Conservation (phyloP, 2,329 filamentous ascomycete species). For the Phialemonium atrogriseum region DNA sequence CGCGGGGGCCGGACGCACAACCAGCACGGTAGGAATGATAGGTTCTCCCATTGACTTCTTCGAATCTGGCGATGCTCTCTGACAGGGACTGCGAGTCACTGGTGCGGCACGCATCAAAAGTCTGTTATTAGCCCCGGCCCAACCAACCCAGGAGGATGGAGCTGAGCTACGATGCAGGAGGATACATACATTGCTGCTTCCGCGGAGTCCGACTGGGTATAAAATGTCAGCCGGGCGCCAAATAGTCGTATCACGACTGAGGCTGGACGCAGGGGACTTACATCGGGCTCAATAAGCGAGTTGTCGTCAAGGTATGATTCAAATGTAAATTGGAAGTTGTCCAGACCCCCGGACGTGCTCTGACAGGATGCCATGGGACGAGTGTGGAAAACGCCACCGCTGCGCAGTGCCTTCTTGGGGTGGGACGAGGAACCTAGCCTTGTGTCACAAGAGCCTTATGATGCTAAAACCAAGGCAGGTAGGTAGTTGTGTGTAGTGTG, state of each 20-base stretch:
- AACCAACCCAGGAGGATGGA: background rate
- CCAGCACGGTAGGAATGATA: constrained; percentile 22
- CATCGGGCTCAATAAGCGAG: constrained; percentile 15
- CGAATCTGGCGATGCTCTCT: constrained; percentile 20
- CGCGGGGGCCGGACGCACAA: constrained; percentile 10
- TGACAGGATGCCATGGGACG: too few relatives aligned
- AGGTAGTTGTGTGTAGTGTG: too few relatives aligned
- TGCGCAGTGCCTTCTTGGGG: too few relatives aligned
- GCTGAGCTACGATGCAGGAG: background rate
- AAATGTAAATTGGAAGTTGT: constrained; percentile 17
- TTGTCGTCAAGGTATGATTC: constrained; percentile 15
- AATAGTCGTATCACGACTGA: background rate
- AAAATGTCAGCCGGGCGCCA: background rate
- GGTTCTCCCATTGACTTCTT: constrained; percentile 21
- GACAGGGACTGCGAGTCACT: constrained; percentile 19
- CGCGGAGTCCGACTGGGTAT: background rate
- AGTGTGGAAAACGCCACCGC: too few relatives aligned
- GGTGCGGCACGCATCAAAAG: too few relatives aligned
- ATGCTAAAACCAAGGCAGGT: too few relatives aligned
- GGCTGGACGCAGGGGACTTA: constrained; percentile 8
- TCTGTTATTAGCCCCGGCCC: too few relatives aligned
- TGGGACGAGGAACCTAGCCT: too few relatives aligned
- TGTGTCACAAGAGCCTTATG: too few relatives aligned
- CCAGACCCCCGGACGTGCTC: too few relatives aligned
- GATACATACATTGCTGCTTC: constrained; percentile 1